A percentile compares a stretch with the other conserved stretches of the same genome.
phyloP scores from a whole-genome alignment of 306 rosid species.

The Erythrophleum fordii region DNA sequence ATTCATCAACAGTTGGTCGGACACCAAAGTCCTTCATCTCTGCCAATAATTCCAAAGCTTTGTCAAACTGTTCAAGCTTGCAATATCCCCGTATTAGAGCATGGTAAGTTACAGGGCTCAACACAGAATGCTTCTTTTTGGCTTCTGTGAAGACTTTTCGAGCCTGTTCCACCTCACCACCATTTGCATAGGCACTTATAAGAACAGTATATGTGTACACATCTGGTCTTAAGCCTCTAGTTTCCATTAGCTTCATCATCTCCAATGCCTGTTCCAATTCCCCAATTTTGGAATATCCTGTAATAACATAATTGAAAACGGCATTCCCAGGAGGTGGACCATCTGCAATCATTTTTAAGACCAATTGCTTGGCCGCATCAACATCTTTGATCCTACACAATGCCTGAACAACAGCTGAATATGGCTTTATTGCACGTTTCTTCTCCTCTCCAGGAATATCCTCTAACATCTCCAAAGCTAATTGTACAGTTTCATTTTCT shows the following conservation, averaged over 20 bases:
- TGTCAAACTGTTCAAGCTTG: constrained; percentile 73
- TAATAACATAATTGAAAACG: constrained; percentile 70
- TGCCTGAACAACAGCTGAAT: constrained; percentile 59
- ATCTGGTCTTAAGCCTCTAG: constrained; percentile 87
- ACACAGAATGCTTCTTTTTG: constrained; percentile 64
- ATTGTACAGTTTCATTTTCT: constrained; percentile 56
- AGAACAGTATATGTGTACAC: constrained; percentile 73
- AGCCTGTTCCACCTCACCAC: constrained; percentile 88
- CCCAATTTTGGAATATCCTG: constrained; percentile 62
- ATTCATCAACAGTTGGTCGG: constrained; percentile 61
- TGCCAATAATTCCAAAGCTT: constrained; percentile 64
- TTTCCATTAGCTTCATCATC: constrained; percentile 65
- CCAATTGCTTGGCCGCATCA: constrained; percentile 61
- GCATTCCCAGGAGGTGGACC: constrained; percentile 91
- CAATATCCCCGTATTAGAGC: constrained; percentile 78
- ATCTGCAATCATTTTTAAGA: constrained; percentile 64
- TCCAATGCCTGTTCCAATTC: constrained; percentile 67
- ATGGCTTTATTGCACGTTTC: constrained; percentile 63
- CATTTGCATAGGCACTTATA: constrained; percentile 71
- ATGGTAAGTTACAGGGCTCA: constrained; percentile 72
- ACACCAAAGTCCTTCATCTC: constrained; percentile 86
- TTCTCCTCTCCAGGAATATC: constrained; percentile 54
- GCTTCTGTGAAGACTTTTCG: constrained; percentile 63
- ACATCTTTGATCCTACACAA: constrained; percentile 70
- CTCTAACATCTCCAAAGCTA: constrained; percentile 62